phyloP scores from a whole-genome alignment of 331 rosid genomes.

The Erythrophleum ivorense region DNA sequence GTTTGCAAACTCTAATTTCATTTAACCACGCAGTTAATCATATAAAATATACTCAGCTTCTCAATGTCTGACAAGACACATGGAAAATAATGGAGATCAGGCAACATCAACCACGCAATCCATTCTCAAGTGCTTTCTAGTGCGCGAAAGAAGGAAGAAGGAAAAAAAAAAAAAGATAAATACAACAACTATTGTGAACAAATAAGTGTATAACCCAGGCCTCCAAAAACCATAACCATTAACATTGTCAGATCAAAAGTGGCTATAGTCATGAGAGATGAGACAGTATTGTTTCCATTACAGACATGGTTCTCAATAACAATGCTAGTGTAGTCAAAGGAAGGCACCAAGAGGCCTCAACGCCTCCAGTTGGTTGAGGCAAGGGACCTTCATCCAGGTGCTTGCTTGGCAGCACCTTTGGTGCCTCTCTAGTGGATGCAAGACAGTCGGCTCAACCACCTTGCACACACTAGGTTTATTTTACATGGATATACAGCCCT shows the following conservation, averaged over 20 bases:
- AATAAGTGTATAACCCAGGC: not conserved
- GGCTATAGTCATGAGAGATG: not conserved
- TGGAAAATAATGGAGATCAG: not conserved
- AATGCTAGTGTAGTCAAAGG: not conserved
- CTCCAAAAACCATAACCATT: not conserved
- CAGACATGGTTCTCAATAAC: not conserved
- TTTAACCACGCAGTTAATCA: slow-evolving; percentile 23
- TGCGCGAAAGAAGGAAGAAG: no score
- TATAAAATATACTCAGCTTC: slow-evolving; percentile 13
- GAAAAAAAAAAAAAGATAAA: no score
- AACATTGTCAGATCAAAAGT: slow-evolving; percentile 24
- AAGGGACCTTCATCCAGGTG: not conserved
- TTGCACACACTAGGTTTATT: not conserved
- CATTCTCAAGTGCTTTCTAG: slow-evolving; percentile 18
- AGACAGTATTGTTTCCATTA: not conserved
- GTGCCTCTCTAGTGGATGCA: not conserved
- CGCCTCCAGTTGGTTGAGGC: not conserved
- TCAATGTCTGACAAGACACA: slow-evolving; percentile 14
- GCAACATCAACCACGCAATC: slow-evolving; percentile 15
- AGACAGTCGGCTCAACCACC: not conserved
- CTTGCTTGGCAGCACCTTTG: not conserved
- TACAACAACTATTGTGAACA: no score
- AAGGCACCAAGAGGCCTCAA: not conserved
- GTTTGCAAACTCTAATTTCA: slow-evolving; percentile 10
- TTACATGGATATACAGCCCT: not conserved